Conservation (phyloP, 495 filamentous ascomycete species). For the Evansstolkia leycettana region DNA sequence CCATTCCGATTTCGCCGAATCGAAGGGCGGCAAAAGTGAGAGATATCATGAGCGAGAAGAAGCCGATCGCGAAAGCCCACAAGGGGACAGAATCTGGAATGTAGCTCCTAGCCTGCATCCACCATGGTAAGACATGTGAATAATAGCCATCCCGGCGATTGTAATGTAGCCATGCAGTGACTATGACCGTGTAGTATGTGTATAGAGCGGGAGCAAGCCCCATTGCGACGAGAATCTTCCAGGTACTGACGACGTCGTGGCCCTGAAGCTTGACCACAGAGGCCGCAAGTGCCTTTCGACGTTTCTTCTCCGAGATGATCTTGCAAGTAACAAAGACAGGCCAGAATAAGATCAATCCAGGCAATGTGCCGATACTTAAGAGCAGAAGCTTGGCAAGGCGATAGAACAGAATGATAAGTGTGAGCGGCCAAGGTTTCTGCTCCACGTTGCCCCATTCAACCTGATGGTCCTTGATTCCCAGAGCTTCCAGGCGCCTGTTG, state of each 20-base stretch:
- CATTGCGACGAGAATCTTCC: conserved; percentile 78
- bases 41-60: conserved; percentile 62
- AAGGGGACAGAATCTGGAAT: conserved; percentile 62
- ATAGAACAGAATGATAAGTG: conserved; percentile 60
- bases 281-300: conserved; percentile 63
- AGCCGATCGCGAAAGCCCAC: conserved; percentile 50
- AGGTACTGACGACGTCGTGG: conserved; percentile 75
- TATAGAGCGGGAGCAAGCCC: conserved; percentile 67
- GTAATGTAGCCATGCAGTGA: conserved; percentile 53
- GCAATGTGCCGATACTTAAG: conserved; percentile 57
- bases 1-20: conserved; percentile 88
- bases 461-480: conserved; percentile 74
- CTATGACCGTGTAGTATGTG: conserved; percentile 50
- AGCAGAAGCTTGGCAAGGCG: conserved; percentile 54
- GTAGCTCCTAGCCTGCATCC: conserved; percentile 24
- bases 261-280: conserved; percentile 77
- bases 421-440: conserved; percentile 50
- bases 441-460: conserved; percentile 51
- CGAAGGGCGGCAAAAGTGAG: conserved; percentile 82
- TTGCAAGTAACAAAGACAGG: conserved; percentile 72
- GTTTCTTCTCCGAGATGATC: conserved; percentile 64
- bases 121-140: conserved; percentile 15
- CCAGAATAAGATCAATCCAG: conserved; percentile 62
- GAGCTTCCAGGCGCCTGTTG: conserved; percentile 61
- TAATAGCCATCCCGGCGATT: conserved; percentile 54